These are phyloP conservation scores for Paralagenidium karlingii DNA, from an alignment of 352 stramenopile genomes.

Conservation along the genomic window DNA sequence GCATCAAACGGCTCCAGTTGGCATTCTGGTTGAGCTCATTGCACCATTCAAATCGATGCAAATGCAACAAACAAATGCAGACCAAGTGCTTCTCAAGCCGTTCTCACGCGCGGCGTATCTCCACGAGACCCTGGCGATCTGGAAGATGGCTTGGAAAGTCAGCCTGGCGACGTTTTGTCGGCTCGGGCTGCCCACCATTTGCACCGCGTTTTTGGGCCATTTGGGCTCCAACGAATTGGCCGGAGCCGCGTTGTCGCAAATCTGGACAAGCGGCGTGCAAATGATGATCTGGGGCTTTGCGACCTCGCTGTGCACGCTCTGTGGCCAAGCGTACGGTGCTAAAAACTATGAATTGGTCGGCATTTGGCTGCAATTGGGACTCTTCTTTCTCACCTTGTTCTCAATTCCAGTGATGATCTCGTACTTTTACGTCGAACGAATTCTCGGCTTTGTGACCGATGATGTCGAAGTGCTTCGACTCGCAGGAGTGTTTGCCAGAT, in stretches of 20 bases:
- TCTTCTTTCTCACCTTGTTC: constrained; percentile 53
- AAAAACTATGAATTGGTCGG: constrained; percentile 67
- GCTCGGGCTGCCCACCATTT: constrained; percentile 69
- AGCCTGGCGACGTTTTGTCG: constrained; percentile 71
- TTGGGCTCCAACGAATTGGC: constrained; percentile 63
- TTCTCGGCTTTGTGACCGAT: constrained; percentile 54
- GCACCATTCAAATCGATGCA: too few species aligned
- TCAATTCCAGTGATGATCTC: constrained; percentile 64
- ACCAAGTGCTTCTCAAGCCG: too few species aligned
- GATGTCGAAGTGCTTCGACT: constrained; percentile 44
- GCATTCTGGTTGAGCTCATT: too few species aligned
- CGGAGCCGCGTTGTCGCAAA: constrained; percentile 48
- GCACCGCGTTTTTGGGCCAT: constrained; percentile 62
- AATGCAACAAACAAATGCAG: too few species aligned
- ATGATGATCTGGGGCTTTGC: constrained; percentile 72
- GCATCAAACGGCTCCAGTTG: too few species aligned
- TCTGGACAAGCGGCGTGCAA: constrained; percentile 72
- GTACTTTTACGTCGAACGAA: constrained; percentile 69
- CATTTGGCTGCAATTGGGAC: constrained; percentile 65
- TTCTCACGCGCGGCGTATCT: constrained; percentile 20
- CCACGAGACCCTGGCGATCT: constrained; percentile 57
- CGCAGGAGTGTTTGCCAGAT: constrained; percentile 45
- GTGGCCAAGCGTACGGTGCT: constrained; percentile 63
- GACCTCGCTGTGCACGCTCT: constrained; percentile 68
- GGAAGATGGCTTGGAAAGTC: constrained; percentile 76